A percentile compares a stretch with the other conserved stretches of the same genome.
These are phyloP conservation scores for Sporothrix sp. DNA, from an alignment of 2,329 filamentous ascomycete genomes.

Conservation along the genomic window DNA sequence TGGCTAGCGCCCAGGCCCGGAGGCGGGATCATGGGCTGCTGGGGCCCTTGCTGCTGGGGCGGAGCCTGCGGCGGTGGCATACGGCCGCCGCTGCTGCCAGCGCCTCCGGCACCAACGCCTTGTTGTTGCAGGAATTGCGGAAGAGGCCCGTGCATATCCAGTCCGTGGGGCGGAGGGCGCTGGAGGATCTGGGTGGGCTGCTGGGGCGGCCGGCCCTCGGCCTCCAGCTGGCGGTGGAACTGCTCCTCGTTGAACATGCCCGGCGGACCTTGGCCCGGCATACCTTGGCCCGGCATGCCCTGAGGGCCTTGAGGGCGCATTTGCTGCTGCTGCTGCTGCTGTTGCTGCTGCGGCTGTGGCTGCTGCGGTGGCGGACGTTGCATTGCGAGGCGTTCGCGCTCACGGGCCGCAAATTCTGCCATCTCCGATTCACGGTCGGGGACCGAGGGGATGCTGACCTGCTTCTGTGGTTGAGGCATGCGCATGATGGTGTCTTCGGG, in stretches of 20 bases:
- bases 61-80: constrained; percentile 25
- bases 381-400: constrained; percentile 9
- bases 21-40: constrained; percentile 50
- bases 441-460: constrained; percentile 36
- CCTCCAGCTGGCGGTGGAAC: constrained; percentile 37
- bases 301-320: constrained; percentile 36
- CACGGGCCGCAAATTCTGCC: constrained; percentile 24
- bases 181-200: constrained; percentile 57
- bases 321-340: constrained; percentile 25
- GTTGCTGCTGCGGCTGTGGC: constrained; percentile 3
- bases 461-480: constrained; percentile 42
- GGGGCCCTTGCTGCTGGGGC: constrained; percentile 20
- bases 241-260: constrained; percentile 36
- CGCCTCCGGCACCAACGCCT: constrained; percentile 28
- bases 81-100: constrained; percentile 31
- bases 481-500: constrained; percentile 45
- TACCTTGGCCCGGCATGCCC: constrained; percentile 37
- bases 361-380: too few species aligned
- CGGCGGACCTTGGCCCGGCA: neutral
- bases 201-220: constrained; percentile 35
- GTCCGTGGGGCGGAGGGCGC: constrained; percentile 49
- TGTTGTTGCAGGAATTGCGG: constrained; percentile 39
- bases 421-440: constrained; percentile 42
- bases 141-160: constrained; percentile 43
- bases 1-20: constrained; percentile 37